Base-by-base conservation (phyloP, 192 early-diverging fungal genomes). In the Dissophora ornata region DNA sequence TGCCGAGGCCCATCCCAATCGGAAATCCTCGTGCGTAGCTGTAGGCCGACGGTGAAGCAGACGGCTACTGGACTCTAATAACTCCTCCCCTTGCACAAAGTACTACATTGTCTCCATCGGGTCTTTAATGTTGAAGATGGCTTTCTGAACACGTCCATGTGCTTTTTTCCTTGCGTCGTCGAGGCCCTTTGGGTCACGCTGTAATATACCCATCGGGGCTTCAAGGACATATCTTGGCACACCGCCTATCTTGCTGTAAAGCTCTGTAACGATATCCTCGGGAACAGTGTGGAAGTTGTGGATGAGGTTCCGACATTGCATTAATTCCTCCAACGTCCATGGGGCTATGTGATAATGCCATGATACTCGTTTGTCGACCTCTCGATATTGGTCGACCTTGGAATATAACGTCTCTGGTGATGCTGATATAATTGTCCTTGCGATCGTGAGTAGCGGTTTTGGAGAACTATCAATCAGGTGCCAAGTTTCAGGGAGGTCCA, bases 141-240 rank as follows among this genome's bases (percentile, higher is more conserved):
- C 68, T 61, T 55, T 36, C 25, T 25, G 18, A 22, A 70, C 21
- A n/a, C 42, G 51, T 25, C 45, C 42, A 34, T 40, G 44, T 54
- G 58, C 49, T 8, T 1, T 46, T 1, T 44, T 52, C 29, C 52
- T 38, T 19, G 60, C 60, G 13, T 7, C 16, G 8, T 44, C 51
- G 13, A 15, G 10, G 32, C 32, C 25, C 0, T 28, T 4, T 32
- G 36, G 54, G 32, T n/a, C 0, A 48, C 11, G 38, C 0, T 19
- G 0, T 12, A 63, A 42, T 32, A 2, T 15, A 47, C 22, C n/a
- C n/a, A 16, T 42, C 13, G 58, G 48, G 16, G 4, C 28, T 47
- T 62, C 58, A 32, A 71, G 57, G 48, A 71, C 68, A 52, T 71
- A 71, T 61, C 58, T 71, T 7, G 59, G 68, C 58, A 71, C 34